phyloP scores from a whole-genome alignment of 1,284 basidiomycete species.

The Pseudozyma thailandica region DNA sequence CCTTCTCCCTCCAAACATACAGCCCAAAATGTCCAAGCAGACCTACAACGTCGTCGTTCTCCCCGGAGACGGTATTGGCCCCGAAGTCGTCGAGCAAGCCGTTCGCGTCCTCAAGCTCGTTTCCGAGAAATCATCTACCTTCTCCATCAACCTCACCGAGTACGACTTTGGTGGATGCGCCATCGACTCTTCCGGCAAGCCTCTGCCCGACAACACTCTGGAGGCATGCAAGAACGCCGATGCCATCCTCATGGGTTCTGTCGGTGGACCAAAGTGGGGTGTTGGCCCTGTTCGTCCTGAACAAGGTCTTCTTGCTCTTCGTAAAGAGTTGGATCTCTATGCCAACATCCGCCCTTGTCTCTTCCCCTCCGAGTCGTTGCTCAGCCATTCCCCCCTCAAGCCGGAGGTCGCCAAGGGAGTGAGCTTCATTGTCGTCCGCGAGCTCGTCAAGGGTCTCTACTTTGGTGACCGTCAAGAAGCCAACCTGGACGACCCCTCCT shows the following conservation, averaged over 20 bases:
- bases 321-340: constrained; percentile 92
- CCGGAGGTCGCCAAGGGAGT: constrained; percentile 85
- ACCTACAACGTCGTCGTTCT: constrained; percentile 72
- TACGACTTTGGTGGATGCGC: constrained; percentile 91
- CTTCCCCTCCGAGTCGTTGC: constrained; percentile 89
- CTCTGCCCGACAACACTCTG: constrained; percentile 86
- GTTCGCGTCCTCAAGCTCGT: constrained; percentile 83
- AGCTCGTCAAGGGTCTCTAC: constrained; percentile 79
- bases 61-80: constrained; percentile 96
- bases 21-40: constrained; percentile 34
- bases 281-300: constrained; percentile 92
- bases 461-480: constrained; percentile 88
- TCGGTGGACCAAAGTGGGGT: constrained; percentile 99
- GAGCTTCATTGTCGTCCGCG: constrained; percentile 92
- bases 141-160: constrained; percentile 76
- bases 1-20: not conserved
- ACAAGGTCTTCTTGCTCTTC: constrained; percentile 87
- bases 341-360: constrained; percentile 97
- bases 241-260: constrained; percentile 72
- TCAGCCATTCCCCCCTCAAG: constrained; percentile 92
- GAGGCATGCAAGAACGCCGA: constrained; percentile 69
- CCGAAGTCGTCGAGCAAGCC: constrained; percentile 91
- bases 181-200: constrained; percentile 85
- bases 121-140: constrained; percentile 73
- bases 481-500: constrained; percentile 69